phyloP scores from a whole-genome alignment of 2,329 filamentous ascomycete species.

The Fusarium papillatum region DNA sequence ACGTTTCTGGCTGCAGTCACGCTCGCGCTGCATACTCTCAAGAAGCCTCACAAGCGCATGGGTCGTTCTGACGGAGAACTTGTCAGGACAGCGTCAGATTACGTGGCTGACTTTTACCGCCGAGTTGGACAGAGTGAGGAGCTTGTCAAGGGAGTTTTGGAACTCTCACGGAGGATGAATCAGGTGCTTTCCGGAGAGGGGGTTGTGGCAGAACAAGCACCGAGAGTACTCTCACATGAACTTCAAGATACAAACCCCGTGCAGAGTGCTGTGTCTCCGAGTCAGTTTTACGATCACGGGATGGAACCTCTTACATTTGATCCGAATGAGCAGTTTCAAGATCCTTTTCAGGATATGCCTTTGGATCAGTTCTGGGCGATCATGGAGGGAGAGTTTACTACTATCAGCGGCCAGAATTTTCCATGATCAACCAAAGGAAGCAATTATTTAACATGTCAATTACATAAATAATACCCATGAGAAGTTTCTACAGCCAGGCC shows the following conservation, averaged over 20 bases:
- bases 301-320: slow-evolving; percentile 21
- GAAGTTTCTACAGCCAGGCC: slow-evolving; percentile 1
- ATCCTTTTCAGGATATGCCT: slow-evolving; percentile 41
- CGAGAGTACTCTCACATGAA: slow-evolving; percentile 9
- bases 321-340: slow-evolving; percentile 34
- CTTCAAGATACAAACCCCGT: background rate
- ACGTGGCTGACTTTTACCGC: slow-evolving; percentile 29
- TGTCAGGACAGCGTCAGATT: slow-evolving; percentile 29
- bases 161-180: slow-evolving; percentile 28
- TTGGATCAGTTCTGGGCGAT: slow-evolving; percentile 43
- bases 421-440: background rate
- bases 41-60: slow-evolving; percentile 41
- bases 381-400: slow-evolving; percentile 36
- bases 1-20: slow-evolving; percentile 33
- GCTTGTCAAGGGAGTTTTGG: slow-evolving; percentile 27
- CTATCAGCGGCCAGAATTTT: slow-evolving; percentile 21
- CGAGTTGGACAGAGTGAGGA: slow-evolving; percentile 26
- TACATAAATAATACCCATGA: background rate
- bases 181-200: slow-evolving; percentile 29
- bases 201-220: slow-evolving; percentile 14
- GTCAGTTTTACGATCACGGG: background rate
- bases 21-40: slow-evolving; percentile 35
- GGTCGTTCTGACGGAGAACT: slow-evolving; percentile 39
- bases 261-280: slow-evolving; percentile 17
- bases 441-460: background rate